Percentiles rank a stretch among this genome's conserved stretches.
phyloP scores from a whole-genome alignment of 768 basidiomycete genomes.

The Cystofilobasidium bisporidii region DNA sequence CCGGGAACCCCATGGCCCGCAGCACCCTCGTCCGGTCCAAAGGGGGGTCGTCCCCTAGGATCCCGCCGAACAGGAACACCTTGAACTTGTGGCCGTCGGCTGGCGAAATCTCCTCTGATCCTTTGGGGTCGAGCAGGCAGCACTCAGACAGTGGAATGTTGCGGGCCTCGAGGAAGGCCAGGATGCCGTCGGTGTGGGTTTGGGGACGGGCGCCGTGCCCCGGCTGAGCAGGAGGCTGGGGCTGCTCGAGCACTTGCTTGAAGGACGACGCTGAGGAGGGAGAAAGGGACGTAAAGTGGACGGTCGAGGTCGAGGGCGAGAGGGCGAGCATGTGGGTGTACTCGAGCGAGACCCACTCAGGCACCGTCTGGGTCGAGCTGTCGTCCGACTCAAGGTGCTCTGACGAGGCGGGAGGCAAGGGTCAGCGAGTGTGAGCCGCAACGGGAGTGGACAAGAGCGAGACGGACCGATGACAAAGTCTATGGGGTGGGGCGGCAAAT shows the following conservation, averaged over 20 bases:
- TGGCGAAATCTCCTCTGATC: conserved; percentile 57
- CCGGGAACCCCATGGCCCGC: conserved; percentile 73
- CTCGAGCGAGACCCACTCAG: conserved; percentile 55
- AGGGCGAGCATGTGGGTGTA: conserved; percentile 66
- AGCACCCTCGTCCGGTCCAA: conserved; percentile 74
- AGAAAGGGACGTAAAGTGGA: conserved; percentile 83
- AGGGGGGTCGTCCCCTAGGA: conserved; percentile 82
- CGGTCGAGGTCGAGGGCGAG: conserved; percentile 54
- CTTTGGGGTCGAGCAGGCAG: conserved; percentile 90
- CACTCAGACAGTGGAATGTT: conserved; percentile 51
- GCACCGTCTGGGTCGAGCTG: conserved; percentile 50
- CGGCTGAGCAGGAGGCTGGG: conserved; percentile 25
- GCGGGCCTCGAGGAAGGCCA: conserved; percentile 49
- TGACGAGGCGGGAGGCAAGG: conserved; percentile 37
- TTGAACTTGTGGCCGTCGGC: conserved; percentile 58
- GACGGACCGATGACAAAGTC: conserved; percentile 32
- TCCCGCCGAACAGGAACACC: conserved; percentile 85
- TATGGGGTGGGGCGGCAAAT: not conserved
- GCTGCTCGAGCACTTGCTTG: conserved; percentile 35
- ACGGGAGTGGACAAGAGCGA: no score
- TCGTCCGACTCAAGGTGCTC: conserved; percentile 97
- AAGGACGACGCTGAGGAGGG: conserved; percentile 56
- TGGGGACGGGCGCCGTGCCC: conserved; percentile 34
- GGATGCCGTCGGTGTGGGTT: conserved; percentile 49
- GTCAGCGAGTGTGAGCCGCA: no score